Percentiles rank a stretch among this genome's conserved stretches.
Conservation (phyloP, 2,329 filamentous ascomycete genomes). For the Xylaria sp. region DNA sequence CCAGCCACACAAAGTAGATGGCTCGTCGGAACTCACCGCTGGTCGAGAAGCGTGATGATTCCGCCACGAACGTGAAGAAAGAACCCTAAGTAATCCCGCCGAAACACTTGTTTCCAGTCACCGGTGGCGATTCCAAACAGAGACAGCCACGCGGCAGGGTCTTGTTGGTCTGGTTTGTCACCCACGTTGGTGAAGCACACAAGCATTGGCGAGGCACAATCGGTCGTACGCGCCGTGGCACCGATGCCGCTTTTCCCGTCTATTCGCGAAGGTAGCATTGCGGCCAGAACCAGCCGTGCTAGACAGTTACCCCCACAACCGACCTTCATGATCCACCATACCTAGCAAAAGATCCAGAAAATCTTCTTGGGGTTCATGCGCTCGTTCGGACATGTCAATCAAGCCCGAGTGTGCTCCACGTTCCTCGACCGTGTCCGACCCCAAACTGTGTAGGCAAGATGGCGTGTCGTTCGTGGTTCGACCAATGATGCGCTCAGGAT, state of each 20-base stretch:
- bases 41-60: slow-evolving; percentile 2
- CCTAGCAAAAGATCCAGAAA: slow-evolving; percentile 18
- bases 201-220: slow-evolving; percentile 15
- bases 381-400: slow-evolving; percentile 20
- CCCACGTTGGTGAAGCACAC: background rate
- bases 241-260: slow-evolving; percentile 20
- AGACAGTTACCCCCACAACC: slow-evolving; percentile 4
- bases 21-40: slow-evolving; percentile 4
- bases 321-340: slow-evolving; percentile 17
- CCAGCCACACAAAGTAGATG: slow-evolving; percentile 9
- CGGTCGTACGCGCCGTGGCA: slow-evolving; percentile 11
- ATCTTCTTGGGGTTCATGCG: slow-evolving; percentile 11
- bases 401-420: slow-evolving; percentile 6
- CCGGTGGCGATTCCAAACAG: slow-evolving; percentile 16
- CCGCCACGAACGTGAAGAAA: slow-evolving; percentile 2
- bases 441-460: slow-evolving; percentile 14
- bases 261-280: slow-evolving; percentile 10
- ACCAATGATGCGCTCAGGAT: slow-evolving; percentile 13
- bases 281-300: slow-evolving; percentile 12
- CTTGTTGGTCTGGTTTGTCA: slow-evolving; percentile 6
- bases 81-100: slow-evolving; percentile 17
- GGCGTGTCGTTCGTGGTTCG: background rate
- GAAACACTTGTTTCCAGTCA: slow-evolving; percentile 28
- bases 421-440: background rate
- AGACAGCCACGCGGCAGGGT: slow-evolving; percentile 13